Evolutionary conservation across 768 basidiomycete species (phyloP).

Genomic region (Tephrocybe sp.): DNA sequence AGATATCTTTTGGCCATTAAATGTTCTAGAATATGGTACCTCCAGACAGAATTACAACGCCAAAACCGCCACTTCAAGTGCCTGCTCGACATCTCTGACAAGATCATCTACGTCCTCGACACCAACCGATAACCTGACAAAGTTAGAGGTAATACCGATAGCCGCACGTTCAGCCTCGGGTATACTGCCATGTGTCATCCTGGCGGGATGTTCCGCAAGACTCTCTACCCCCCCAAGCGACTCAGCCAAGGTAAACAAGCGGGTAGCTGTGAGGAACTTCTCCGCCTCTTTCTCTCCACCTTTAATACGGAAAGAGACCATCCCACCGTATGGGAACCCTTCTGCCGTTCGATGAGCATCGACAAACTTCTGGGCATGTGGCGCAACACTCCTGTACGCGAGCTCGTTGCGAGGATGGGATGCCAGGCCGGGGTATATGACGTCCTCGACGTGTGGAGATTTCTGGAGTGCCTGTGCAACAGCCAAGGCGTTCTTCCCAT

Average conservation of each 20-base stretch:
- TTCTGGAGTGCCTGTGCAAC: constrained; percentile 62
- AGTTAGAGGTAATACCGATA: constrained; percentile 75
- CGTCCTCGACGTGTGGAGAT: constrained; percentile 65
- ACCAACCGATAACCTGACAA: constrained; percentile 82
- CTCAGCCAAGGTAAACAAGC: constrained; percentile 83
- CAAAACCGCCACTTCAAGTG: constrained; percentile 37
- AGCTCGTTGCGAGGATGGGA: constrained; percentile 63
- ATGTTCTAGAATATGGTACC: too few relatives aligned
- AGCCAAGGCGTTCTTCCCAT: constrained; percentile 78
- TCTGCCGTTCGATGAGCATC: constrained; percentile 33
- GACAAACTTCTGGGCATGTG: constrained; percentile 69
- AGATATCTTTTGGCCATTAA: too few relatives aligned
- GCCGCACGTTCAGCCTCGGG: constrained; percentile 61
- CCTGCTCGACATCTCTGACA: constrained; percentile 65
- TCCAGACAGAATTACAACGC: not conserved
- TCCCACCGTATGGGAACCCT: constrained; percentile 88
- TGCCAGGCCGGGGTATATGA: constrained; percentile 83
- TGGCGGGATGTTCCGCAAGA: constrained; percentile 80
- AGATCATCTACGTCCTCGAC: constrained; percentile 88
- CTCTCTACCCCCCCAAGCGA: constrained; percentile 91
- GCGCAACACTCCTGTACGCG: constrained; percentile 60
- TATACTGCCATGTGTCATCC: constrained; percentile 87
- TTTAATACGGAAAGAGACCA: constrained; percentile 77
- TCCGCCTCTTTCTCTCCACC: constrained; percentile 57
- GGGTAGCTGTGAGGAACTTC: constrained; percentile 60